Base-by-base conservation (phyloP, 352 stramenopile genomes). In the Phytophthora sojae region DNA sequence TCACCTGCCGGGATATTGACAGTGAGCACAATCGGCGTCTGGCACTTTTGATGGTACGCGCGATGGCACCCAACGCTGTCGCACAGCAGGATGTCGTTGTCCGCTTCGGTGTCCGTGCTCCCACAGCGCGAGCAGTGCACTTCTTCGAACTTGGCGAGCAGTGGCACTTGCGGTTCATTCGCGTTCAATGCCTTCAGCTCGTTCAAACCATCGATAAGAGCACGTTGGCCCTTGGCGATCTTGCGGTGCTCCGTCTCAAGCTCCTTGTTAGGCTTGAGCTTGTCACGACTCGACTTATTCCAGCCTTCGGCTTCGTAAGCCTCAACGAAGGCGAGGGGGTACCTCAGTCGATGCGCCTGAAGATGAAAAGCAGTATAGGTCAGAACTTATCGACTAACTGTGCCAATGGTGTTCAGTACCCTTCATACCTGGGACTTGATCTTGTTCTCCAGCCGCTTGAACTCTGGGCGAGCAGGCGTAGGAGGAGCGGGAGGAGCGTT, bases 81-180 rank as follows among this genome's bases (percentile, higher is more conserved):
- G 29, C 89, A 96, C 39, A 96, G 72, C 49, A 96, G 69, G 63
- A 96, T 96, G 50, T 96, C 89, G 52, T 96, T 95, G 69, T 90
- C 82, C 7, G 79, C 74, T 3, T 79, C 71, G 12, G 88, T 90
- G 2, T 92, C 80, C 0, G 89, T 93, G 42, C 71, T 80, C 11
- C 73, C 79, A 42, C 89, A 96, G 14, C 81, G 83, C 49, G 89
- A 94, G 57, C 89, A 96, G 57, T 92, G 83, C 47, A 96, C 93
- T 30, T 90, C 82, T 52, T 76, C 72, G 3, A 85, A 72, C 35
- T 79, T 67, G 8, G 79, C 61, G 25, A 90, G 73, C 19, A 74
- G 76, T 39, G 82, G 73, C 35, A 91, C 80, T 57, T 83, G 79
- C 26, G 73, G 80, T n/a, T 96, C 83, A n/a, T 66, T 53, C 0